phyloP scores from a whole-genome alignment of 257 asterid species.

The Solanum raphanifolium region DNA sequence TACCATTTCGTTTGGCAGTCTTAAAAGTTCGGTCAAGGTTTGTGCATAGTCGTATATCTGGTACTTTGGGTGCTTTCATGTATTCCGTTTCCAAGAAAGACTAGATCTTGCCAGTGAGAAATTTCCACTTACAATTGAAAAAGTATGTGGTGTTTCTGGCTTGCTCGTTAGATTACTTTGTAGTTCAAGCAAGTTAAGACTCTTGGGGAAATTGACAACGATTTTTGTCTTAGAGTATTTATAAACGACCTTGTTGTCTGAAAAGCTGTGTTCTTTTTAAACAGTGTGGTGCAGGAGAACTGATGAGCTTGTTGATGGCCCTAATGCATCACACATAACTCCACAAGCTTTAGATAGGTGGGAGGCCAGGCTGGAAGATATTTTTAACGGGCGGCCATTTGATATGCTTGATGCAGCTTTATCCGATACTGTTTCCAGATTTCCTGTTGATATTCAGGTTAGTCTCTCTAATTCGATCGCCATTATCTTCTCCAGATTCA shows the following conservation, averaged over 20 bases:
- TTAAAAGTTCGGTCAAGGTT: background rate
- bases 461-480: background rate
- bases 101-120: background rate
- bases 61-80: background rate
- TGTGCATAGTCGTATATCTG: background rate
- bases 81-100: background rate
- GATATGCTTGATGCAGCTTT: slow-evolving; percentile 99
- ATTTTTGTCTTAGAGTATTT: no score
- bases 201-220: no score
- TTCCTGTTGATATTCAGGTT: slow-evolving; percentile 95
- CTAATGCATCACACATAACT: slow-evolving; percentile 93
- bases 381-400: slow-evolving; percentile 77
- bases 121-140: background rate
- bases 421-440: slow-evolving; percentile 66
- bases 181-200: background rate
- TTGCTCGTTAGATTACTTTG: background rate
- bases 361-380: slow-evolving; percentile 86
- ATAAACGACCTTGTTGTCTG: background rate
- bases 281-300: slow-evolving; percentile 99
- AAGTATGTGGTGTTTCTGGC: background rate
- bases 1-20: background rate
- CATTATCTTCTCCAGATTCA: background rate
- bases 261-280: background rate
- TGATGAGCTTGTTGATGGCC: slow-evolving; percentile 98
- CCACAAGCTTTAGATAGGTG: slow-evolving; percentile 88